These are phyloP conservation scores for Camellia japonica DNA, from an alignment of 148 eudicot species.

Conservation along the genomic window DNA sequence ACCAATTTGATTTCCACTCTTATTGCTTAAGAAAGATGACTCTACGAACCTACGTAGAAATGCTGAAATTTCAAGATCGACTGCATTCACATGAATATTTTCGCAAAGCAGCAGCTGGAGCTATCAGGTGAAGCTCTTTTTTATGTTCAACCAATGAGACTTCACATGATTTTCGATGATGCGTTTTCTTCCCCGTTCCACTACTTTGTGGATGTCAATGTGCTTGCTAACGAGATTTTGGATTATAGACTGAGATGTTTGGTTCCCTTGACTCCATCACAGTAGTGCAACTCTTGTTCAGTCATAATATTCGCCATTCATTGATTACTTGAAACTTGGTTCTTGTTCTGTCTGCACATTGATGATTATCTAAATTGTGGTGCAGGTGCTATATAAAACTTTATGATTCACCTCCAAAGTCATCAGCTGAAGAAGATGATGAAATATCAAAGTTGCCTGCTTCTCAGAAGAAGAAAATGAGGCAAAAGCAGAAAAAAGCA, in stretches of 20 bases:
- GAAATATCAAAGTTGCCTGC: conserved; percentile 81
- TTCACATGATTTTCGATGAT: conserved; percentile 2
- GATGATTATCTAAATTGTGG: conserved; percentile 13
- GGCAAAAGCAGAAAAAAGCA: conserved; percentile 95
- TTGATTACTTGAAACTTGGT: background rate
- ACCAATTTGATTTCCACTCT: conserved; percentile 97
- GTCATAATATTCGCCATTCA: background rate
- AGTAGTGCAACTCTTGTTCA: background rate
- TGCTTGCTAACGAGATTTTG: background rate
- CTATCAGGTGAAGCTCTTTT: conserved; percentile 53
- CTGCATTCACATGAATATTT: conserved; percentile 92
- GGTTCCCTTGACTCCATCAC: background rate
- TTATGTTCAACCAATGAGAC: background rate
- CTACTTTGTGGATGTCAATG: background rate
- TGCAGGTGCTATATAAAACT: conserved; percentile 87
- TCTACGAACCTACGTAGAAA: conserved; percentile 79
- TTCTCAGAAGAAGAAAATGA: conserved; percentile 91
- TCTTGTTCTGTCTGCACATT: background rate
- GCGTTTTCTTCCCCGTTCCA: background rate
- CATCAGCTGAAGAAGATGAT: conserved; percentile 82
- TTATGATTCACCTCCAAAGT: conserved; percentile 87
- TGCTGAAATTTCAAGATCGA: conserved; percentile 95
- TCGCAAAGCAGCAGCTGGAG: conserved; percentile 92
- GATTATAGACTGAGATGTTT: background rate
- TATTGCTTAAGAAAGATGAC: conserved; percentile 99